phyloP scores from a whole-genome alignment of 2,329 filamentous ascomycete genomes.

The Samsoniella hepiali region DNA sequence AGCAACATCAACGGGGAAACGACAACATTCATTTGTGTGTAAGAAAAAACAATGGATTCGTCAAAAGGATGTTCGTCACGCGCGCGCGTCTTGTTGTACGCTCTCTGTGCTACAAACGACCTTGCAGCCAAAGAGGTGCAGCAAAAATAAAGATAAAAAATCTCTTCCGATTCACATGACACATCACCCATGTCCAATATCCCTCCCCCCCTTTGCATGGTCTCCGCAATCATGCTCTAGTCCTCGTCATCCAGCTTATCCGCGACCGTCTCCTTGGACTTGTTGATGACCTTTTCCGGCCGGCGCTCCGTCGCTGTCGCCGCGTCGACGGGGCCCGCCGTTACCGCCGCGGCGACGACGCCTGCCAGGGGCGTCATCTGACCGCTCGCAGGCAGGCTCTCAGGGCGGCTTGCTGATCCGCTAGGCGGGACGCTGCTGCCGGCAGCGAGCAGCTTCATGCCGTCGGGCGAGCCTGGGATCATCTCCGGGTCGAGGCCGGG shows the following conservation, averaged over 20 bases:
- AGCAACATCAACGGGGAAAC: background rate
- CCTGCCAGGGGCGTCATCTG: constrained; percentile 48
- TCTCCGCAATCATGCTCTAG: constrained; percentile 26
- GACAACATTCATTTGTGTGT: background rate
- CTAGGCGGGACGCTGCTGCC: constrained; percentile 25
- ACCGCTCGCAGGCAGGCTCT: constrained; percentile 32
- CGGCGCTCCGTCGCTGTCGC: constrained; percentile 32
- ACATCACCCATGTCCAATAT: background rate
- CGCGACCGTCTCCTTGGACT: constrained; percentile 47
- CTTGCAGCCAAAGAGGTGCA: background rate
- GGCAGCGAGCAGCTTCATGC: constrained; percentile 74
- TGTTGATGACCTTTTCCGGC: constrained; percentile 50
- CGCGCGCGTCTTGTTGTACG: background rate
- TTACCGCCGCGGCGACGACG: constrained; percentile 40
- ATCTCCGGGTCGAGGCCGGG: constrained; percentile 63
- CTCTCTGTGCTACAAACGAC: background rate
- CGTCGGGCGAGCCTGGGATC: constrained; percentile 75
- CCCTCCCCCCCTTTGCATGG: background rate
- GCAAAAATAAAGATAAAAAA: background rate
- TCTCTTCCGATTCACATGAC: constrained; percentile 12
- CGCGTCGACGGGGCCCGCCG: background rate
- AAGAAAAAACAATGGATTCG: background rate
- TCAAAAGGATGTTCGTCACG: background rate
- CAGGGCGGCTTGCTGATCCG: constrained; percentile 19
- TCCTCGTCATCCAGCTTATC: constrained; percentile 54